Evolutionary conservation across 345 rosid genomes (phyloP).

Genomic region (Melaleuca quinquenervia): DNA sequence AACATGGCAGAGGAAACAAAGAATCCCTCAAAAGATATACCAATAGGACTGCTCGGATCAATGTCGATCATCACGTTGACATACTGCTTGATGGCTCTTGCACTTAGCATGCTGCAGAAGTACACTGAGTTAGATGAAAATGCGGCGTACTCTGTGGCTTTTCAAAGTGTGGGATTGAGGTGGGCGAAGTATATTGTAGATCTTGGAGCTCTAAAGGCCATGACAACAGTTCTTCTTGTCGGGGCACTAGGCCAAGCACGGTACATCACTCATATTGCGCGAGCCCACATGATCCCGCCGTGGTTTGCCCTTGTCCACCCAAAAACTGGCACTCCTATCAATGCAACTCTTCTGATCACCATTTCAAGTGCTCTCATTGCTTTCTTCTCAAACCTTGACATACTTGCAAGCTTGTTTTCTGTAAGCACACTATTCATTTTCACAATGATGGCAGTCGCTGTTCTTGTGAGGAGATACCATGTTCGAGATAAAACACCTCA

Average conservation of each 20-base stretch:
- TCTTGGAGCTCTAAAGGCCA: slow-evolving; percentile 56
- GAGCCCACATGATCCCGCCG: slow-evolving; percentile 65
- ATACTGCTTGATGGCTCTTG: slow-evolving; percentile 53
- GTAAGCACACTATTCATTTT: slow-evolving; percentile 52
- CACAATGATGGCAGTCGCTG: slow-evolving; percentile 53
- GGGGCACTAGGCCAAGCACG: slow-evolving; percentile 42
- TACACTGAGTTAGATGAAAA: slow-evolving; percentile 32
- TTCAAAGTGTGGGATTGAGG: slow-evolving; percentile 42
- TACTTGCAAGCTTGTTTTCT: slow-evolving; percentile 30
- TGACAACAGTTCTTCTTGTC: slow-evolving; percentile 54
- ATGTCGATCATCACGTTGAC: slow-evolving; percentile 42
- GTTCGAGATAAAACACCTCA: slow-evolving; percentile 22
- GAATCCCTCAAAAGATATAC: slow-evolving; percentile 52
- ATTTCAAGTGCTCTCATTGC: slow-evolving; percentile 26
- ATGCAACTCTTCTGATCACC: slow-evolving; percentile 34
- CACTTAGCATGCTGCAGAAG: slow-evolving; percentile 37
- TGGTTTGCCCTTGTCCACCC: slow-evolving; percentile 63
- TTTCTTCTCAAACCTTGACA: slow-evolving; percentile 40
- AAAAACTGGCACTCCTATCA: slow-evolving; percentile 43
- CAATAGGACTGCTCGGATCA: slow-evolving; percentile 44
- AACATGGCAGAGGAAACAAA: slow-evolving; percentile 64
- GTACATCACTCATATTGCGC: slow-evolving; percentile 49
- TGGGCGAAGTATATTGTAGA: slow-evolving; percentile 60
- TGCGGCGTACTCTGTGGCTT: slow-evolving; percentile 46
- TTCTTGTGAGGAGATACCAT: slow-evolving; percentile 47